Base-by-base conservation (phyloP, 495 filamentous ascomycete genomes). In the Penicillium subrubescens region DNA sequence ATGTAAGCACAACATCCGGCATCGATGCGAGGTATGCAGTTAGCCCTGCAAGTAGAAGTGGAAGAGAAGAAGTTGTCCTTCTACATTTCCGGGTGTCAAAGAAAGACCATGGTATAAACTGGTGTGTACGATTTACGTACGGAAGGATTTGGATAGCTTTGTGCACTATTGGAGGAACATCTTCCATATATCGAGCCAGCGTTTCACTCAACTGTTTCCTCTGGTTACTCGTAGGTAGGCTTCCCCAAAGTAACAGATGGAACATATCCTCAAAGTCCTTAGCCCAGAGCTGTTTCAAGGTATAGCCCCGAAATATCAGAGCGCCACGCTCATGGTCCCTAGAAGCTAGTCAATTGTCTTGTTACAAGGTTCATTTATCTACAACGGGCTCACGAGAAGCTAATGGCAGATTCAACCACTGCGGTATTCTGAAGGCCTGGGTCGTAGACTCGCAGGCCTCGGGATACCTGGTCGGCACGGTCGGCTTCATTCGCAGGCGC, bases 371-470 rank as follows among this genome's bases (percentile, higher is more conserved):
- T 12, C 19, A 5, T 25, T 12, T 23, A 5, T 7, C 39, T 10
- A 11, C 19, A 29, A 1, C 53, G 19, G 65, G 77, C 52, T 55
- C 61, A 85, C 78, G 83, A 84, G 63, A 82, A 83, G 23, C 79
- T 86, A 57, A 87, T 85, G 8, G 70, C 72, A 6, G 80, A 79
- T 59, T 82, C 72, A 17, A 79, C 75, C 12, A 82, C 80, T 0
- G 83, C 81, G 5, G 86, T 87, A 68, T 87, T 87, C 35, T 81
- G 75, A 63, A 84, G 78, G 1, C 82, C 86, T 1, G 83, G 82
- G 67, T 87, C 86, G 51, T 81, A 79, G 2, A 87, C 67, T 3
- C 81, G 74, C 4, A 87, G 72, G 5, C 83, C 83, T 29, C 66
- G 59, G 19, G 64, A 58, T 10, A 71, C 58, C 55, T 75, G 71